Evolutionary conservation across 257 asterid species (phyloP).

Genomic region (Capsicum pubescens): DNA sequence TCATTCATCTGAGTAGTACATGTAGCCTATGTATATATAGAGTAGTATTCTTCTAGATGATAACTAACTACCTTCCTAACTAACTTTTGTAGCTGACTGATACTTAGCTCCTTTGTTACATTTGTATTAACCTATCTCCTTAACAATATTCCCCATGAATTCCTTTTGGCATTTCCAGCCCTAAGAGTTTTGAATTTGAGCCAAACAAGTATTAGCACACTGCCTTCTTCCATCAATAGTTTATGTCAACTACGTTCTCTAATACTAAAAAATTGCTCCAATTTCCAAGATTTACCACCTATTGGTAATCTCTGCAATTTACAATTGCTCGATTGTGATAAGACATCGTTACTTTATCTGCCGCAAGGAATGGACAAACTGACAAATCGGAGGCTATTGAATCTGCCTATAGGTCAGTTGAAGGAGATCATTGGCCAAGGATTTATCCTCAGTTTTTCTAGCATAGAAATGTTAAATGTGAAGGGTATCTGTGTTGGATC

Average conservation of each 20-base stretch:
- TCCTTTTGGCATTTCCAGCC: conserved; percentile 28
- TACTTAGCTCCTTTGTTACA: no score
- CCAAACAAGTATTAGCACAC: not conserved
- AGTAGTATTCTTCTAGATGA: no score
- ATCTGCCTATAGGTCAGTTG: not conserved
- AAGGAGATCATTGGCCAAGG: not conserved
- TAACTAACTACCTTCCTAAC: no score
- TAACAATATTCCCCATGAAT: not conserved
- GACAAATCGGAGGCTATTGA: conserved; percentile 17
- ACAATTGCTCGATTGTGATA: conserved; percentile 30
- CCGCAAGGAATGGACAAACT: conserved; percentile 34
- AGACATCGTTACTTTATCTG: conserved; percentile 7
- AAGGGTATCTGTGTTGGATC: not conserved
- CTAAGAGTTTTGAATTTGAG: conserved; percentile 31
- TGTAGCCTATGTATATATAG: no score
- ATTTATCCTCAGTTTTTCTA: conserved; percentile 18
- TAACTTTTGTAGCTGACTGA: no score
- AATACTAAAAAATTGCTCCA: not conserved
- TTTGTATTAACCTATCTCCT: conserved; percentile 25
- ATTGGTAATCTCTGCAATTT: conserved; percentile 27
- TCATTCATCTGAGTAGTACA: no score
- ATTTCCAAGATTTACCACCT: conserved; percentile 29
- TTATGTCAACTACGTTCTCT: conserved; percentile 36
- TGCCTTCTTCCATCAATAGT: conserved; percentile 30
- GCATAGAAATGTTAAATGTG: conserved; percentile 29